Percentiles rank a stretch among this genome's conserved stretches.
phyloP scores from a whole-genome alignment of 371 early-diverging fungal species.

The Paramicrosporidium saccamoebae region DNA sequence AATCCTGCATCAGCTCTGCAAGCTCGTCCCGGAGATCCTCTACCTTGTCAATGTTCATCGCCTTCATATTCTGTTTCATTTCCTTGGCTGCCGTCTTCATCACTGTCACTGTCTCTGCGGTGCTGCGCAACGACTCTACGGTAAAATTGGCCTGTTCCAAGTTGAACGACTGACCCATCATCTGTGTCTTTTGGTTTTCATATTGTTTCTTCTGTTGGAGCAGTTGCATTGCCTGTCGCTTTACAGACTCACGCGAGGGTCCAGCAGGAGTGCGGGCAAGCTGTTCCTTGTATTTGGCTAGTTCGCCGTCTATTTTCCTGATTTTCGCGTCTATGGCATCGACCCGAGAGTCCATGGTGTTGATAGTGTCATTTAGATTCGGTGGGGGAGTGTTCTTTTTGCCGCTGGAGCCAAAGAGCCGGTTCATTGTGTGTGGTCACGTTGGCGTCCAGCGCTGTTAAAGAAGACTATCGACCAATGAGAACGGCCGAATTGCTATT shows the following conservation, averaged over 20 bases:
- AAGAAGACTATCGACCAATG: not conserved
- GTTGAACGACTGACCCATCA: conserved; percentile 75
- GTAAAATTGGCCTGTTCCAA: conserved; percentile 85
- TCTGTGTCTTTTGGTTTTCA: conserved; percentile 60
- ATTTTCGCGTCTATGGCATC: conserved; percentile 70
- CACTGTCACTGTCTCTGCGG: conserved; percentile 63
- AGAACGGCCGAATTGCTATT: not conserved
- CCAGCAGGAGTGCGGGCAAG: conserved; percentile 1
- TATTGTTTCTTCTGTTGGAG: conserved; percentile 74
- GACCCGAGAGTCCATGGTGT: conserved; percentile 35
- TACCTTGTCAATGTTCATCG: conserved; percentile 61
- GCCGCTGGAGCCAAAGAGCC: conserved; percentile 1
- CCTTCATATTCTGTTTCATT: conserved; percentile 72
- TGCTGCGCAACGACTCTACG: conserved; percentile 71
- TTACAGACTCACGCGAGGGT: conserved; percentile 29
- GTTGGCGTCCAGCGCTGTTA: too few species aligned
- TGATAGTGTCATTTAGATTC: too few species aligned
- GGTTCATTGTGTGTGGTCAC: too few species aligned
- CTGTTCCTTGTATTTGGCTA: conserved; percentile 57
- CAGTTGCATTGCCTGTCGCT: conserved; percentile 55
- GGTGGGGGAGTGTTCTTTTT: too few species aligned
- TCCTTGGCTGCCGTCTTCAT: conserved; percentile 74
- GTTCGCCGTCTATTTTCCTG: conserved; percentile 58
- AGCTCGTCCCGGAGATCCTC: conserved; percentile 86
- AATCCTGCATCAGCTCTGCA: conserved; percentile 72